phyloP scores from a whole-genome alignment of 2,329 filamentous ascomycete genomes.

The Exserohilum rostratum region DNA sequence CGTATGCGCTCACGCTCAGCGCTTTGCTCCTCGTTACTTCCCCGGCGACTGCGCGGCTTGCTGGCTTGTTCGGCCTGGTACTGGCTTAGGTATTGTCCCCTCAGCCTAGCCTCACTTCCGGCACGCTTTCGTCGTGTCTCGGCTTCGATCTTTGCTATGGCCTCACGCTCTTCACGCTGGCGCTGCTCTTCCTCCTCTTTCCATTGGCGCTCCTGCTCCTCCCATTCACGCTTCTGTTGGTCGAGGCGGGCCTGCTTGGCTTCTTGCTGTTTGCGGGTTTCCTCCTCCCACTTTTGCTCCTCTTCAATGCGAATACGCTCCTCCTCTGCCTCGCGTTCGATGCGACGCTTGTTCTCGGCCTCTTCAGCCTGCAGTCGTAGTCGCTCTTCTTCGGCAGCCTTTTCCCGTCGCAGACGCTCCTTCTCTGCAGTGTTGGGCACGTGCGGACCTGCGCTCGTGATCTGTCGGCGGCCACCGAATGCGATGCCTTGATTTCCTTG shows the following conservation, averaged over 20 bases:
- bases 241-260: constrained; percentile 65
- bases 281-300: constrained; percentile 70
- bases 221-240: constrained; percentile 75
- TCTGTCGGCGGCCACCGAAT: constrained; percentile 90
- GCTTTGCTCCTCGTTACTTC: constrained; percentile 54
- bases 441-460: constrained; percentile 78
- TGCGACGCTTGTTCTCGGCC: constrained; percentile 55
- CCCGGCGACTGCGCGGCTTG: constrained; percentile 44
- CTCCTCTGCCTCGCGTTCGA: constrained; percentile 65
- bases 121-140: constrained; percentile 68
- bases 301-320: constrained; percentile 66
- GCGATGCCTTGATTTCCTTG: constrained; percentile 94
- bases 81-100: constrained; percentile 84
- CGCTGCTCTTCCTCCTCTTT: constrained; percentile 75
- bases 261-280: constrained; percentile 65
- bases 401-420: constrained; percentile 68
- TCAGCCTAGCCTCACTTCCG: constrained; percentile 70
- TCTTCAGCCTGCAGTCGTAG: constrained; percentile 59
- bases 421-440: constrained; percentile 87
- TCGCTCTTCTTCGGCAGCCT: constrained; percentile 61
- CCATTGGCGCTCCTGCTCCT: constrained; percentile 79
- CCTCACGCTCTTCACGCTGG: constrained; percentile 73
- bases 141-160: constrained; percentile 69
- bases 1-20: constrained; percentile 72
- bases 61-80: constrained; percentile 74